phyloP scores from a whole-genome alignment of 2,329 filamentous ascomycete species.

The Paecilomyces variotii region DNA sequence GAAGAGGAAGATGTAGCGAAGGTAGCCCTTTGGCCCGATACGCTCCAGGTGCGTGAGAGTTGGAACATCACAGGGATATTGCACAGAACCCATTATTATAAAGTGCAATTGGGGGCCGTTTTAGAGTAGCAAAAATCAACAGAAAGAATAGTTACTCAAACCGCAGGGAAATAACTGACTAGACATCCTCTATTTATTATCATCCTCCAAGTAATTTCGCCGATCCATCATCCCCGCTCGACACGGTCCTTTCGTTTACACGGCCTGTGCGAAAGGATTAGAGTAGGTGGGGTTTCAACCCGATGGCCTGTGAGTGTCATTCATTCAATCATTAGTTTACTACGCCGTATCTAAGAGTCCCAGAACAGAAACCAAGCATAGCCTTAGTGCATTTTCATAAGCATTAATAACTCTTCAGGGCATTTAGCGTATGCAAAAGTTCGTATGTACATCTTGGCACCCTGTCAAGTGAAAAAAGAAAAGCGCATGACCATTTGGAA shows the following conservation, averaged over 20 bases:
- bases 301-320: conserved; percentile 5
- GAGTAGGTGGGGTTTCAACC: neutral
- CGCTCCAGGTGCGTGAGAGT: conserved; percentile 23
- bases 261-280: neutral
- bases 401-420: too few species aligned
- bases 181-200: neutral
- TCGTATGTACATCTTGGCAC: too few species aligned
- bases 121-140: neutral
- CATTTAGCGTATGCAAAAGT: too few species aligned
- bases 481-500: too few species aligned
- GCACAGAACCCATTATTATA: conserved; percentile 2
- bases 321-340: conserved; percentile 9
- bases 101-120: neutral
- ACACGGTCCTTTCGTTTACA: neutral
- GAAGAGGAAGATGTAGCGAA: conserved; percentile 29
- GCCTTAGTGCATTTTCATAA: too few species aligned
- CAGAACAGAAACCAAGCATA: too few species aligned
- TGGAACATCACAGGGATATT: conserved; percentile 7
- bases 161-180: neutral
- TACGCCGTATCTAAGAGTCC: neutral
- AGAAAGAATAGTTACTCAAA: neutral
- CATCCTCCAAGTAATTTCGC: neutral
- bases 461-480: too few species aligned
- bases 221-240: neutral
- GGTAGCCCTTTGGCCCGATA: conserved; percentile 27